These are phyloP conservation scores for Suillus americanus DNA, from an alignment of 768 basidiomycete species.

Conservation along the genomic window DNA sequence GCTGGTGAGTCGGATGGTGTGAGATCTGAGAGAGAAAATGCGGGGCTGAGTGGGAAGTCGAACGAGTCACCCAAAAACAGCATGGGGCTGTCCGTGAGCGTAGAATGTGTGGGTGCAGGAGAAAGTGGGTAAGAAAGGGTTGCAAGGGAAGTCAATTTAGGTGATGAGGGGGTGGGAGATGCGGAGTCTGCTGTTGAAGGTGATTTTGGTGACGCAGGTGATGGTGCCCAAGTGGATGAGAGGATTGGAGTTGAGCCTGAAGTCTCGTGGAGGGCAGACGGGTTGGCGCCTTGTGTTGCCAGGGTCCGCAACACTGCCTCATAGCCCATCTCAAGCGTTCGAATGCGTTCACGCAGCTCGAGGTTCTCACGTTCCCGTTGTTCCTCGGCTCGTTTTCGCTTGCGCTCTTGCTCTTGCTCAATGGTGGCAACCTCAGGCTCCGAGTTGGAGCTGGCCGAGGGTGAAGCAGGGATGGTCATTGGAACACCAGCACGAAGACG, in stretches of 20 bases:
- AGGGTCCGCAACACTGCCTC: conserved; percentile 78
- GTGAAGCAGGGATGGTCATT: conserved; percentile 23
- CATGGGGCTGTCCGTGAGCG: conserved; percentile 34
- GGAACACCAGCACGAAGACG: conserved; percentile 58
- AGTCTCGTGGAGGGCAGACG: conserved; percentile 21
- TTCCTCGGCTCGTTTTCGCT: conserved; percentile 37
- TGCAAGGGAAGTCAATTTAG: conserved; percentile 26
- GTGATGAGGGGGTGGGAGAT: conserved; percentile 25
- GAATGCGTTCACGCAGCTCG: conserved; percentile 73
- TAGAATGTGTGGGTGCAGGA: conserved; percentile 43
- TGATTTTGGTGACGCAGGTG: conserved; percentile 24
- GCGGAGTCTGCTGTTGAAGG: conserved; percentile 23
- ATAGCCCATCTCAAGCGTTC: conserved; percentile 79
- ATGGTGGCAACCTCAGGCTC: conserved; percentile 24
- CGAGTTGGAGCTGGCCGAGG: conserved; percentile 14
- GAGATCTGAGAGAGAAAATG: conserved; percentile 35
- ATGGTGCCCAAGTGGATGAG: conserved; percentile 21
- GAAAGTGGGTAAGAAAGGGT: conserved; percentile 38
- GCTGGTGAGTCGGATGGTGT: conserved; percentile 35
- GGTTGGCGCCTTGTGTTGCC: conserved; percentile 50
- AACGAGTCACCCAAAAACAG: conserved; percentile 26
- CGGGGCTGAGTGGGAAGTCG: conserved; percentile 38
- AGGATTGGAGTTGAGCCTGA: conserved; percentile 10
- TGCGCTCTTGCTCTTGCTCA: conserved; percentile 29
- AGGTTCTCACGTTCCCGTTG: conserved; percentile 65